These are phyloP conservation scores for Theileria parva DNA, from an alignment of 169 alveolate species.

Conservation along the genomic window DNA sequence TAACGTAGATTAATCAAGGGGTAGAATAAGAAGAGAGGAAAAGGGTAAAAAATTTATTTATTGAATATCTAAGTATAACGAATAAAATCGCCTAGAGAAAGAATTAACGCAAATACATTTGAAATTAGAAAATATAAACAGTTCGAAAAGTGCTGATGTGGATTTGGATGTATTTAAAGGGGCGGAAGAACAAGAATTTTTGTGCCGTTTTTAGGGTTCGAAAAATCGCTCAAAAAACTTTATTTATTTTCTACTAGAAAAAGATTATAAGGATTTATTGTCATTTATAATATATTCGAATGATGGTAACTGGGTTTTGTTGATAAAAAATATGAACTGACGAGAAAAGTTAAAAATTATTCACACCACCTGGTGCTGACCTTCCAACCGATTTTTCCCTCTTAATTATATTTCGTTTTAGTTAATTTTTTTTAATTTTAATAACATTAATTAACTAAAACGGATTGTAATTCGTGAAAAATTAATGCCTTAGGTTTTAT, in stretches of 20 bases:
- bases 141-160: neutral
- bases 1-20: no score
- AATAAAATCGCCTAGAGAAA: neutral
- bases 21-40: no score
- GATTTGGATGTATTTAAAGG: neutral
- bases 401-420: neutral
- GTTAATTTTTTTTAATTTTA: neutral
- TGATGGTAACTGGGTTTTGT: neutral
- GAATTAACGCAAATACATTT: constrained; percentile 1
- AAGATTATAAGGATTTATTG: neutral
- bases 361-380: constrained; percentile 23
- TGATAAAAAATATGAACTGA: constrained; percentile 6
- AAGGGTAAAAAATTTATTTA: neutral
- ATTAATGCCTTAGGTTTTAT: neutral
- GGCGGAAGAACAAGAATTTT: neutral
- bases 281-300: neutral
- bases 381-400: neutral
- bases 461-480: neutral
- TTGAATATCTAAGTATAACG: neutral
- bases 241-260: neutral
- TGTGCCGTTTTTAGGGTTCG: constrained; percentile 11
- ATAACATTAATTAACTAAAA: neutral
- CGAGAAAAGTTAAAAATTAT: neutral
- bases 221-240: neutral
- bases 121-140: neutral